These are phyloP conservation scores for Backusella macrospora DNA, from an alignment of 192 early-diverging fungal genomes.

Conservation along the genomic window DNA sequence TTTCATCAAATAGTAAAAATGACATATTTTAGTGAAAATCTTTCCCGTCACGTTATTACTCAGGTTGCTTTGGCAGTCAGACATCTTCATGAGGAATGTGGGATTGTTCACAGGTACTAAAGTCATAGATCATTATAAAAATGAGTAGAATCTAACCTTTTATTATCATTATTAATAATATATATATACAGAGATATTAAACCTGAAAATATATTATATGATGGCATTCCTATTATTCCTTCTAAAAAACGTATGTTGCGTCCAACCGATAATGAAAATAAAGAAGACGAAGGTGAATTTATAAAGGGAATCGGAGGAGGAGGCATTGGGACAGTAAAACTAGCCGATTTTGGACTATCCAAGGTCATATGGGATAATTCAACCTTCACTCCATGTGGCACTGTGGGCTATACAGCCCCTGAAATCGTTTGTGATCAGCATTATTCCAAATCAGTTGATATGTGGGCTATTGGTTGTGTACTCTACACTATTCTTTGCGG, in stretches of 20 bases:
- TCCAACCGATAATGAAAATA: slow-evolving; percentile 59
- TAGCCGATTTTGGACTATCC: slow-evolving; percentile 90
- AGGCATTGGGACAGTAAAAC: slow-evolving; percentile 81
- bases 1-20: slow-evolving; percentile 84
- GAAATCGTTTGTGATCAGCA: slow-evolving; percentile 84
- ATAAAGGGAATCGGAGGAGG: slow-evolving; percentile 75
- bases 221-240: slow-evolving; percentile 68
- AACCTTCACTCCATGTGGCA: slow-evolving; percentile 91
- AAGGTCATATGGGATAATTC: slow-evolving; percentile 83
- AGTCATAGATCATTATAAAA: not conserved
- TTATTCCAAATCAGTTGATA: slow-evolving; percentile 83
- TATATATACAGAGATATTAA: slow-evolving; percentile 78
- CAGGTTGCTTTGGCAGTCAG: slow-evolving; percentile 85
- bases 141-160: not conserved
- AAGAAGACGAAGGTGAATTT: slow-evolving; percentile 77
- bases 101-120: slow-evolving; percentile 69
- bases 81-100: slow-evolving; percentile 80
- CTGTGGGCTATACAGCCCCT: slow-evolving; percentile 91
- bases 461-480: slow-evolving; percentile 88
- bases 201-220: slow-evolving; percentile 86
- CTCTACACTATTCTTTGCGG: slow-evolving; percentile 81
- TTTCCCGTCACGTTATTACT: slow-evolving; percentile 78
- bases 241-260: slow-evolving; percentile 28
- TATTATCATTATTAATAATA: not conserved
- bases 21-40: slow-evolving; percentile 80